Evolutionary conservation across 805 yeast species (phyloP), one percentile per base, ranked within the genome.

Genomic region (Schizosaccharomyces osmophilus): DNA sequence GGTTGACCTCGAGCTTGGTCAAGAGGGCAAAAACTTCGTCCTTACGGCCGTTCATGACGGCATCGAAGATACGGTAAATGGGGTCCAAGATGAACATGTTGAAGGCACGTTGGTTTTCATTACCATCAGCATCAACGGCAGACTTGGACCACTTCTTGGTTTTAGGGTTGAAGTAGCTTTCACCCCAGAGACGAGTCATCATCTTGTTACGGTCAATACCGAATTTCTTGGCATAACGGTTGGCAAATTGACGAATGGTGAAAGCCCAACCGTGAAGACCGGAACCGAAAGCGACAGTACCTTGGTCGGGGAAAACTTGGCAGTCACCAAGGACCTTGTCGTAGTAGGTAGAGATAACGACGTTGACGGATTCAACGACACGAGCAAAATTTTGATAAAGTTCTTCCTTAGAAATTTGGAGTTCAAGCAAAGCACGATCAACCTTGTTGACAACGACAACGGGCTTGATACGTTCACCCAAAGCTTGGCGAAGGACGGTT

Each of bases 241-340:
- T 77, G 72, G 97, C 97, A 71, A 90, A 90, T 82, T 90, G 97
- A 79, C 98, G 87, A 75, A 90, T 85, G 71, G 98, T 90, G 90
- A 90, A 90, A 75, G 97, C 97, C 98, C 98, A 90, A 79, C 98
- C 98, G 84, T 90, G 98, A 75, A 90, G 82, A 85, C 97, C 98
- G 77, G 97, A 93, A 82, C 95, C 97, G 79, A 90, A 90, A 70
- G 98, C 98, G 74, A 90, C 95, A 77, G 97, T 90, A 81, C 98
- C 98, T 75, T 78, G 77, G 77, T 90, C 94, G 78, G 98, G 98
- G 95, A 84, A 90, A 68, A 90, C 97, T 82, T 90, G 97, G 72
- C 81, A 84, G 74, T 90, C 97, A 81, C 98, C 98, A 67, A 90
- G 78, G 66, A 80, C 77, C 77, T 81, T 79, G 76, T 90, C 98